Evolutionary conservation across 768 basidiomycete species (phyloP), one percentile per base, ranked within the genome.

Genomic region (Tremella mesenterica): DNA sequence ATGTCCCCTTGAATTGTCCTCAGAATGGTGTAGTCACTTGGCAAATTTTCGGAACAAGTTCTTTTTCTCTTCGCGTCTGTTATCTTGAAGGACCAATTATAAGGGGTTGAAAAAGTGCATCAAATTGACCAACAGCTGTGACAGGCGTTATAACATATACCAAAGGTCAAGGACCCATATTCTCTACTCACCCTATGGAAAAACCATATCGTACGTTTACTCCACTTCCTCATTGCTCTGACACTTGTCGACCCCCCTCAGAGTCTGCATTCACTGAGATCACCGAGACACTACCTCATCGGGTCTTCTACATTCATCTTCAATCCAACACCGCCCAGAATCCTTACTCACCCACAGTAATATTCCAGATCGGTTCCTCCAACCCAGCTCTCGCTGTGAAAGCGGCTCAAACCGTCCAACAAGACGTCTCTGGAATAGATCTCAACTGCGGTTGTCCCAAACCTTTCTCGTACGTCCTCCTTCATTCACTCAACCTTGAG

Each of bases 391-490:
- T 92, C 49, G 95, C 95, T 9, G 88, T 95, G 2, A 80, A 90
- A 75, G 93, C 95, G 1, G 91, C 95, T 4, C 82, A 84, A 65
- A 81, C 79, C 0, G 88, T 99, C 33, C 79, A 84, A 74, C 76
- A 86, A 29, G 95, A 99, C 65, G 83, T 99, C 27, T 83, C 91
- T 0, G 95, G 92, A 18, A 79, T 99, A 64, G 95, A 97, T 71
- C 83, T 99, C 56, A 97, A 97, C 72, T 97, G 95, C 67, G 95
- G 93, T 0, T 99, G 93, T 68, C 92, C 92, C 0, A 93, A 93
- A 64, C 87, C 91, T 0, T 96, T 96, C 74, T 93, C 90, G 20
- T 71, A 51, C 41, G 69, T 61, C 16, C n/a, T 28, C 31, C n/a
- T n/a, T n/a, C n/a, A n/a, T n/a, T n/a, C n/a, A n/a, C n/a, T n/a